A percentile compares a stretch with the other conserved stretches of the same genome.
Evolutionary conservation across 805 yeast species (phyloP).

Genomic region (Lipomyces yamadae): DNA sequence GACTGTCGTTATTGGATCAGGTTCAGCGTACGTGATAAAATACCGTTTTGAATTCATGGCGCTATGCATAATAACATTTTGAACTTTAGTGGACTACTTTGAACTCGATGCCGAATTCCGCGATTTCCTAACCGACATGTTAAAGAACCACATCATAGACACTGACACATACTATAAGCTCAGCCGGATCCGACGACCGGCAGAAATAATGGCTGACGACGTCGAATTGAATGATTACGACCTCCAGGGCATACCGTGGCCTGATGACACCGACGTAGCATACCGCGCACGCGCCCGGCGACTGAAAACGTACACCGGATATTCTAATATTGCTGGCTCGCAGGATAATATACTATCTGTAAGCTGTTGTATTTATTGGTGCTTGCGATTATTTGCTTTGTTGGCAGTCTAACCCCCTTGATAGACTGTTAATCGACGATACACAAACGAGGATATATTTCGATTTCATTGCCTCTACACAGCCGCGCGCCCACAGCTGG

Average conservation of each 20-base stretch:
- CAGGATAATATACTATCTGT: slow-evolving; percentile 25
- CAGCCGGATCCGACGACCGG: slow-evolving; percentile 12
- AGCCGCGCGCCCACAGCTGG: slow-evolving; percentile 53
- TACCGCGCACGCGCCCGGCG: slow-evolving; percentile 33
- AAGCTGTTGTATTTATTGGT: not conserved
- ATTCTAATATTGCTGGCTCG: slow-evolving; percentile 26
- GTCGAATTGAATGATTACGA: slow-evolving; percentile 1
- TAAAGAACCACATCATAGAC: slow-evolving; percentile 15
- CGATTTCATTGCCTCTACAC: slow-evolving; percentile 24
- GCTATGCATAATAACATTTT: not conserved
- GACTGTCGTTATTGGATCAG: slow-evolving; percentile 14
- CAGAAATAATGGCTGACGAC: slow-evolving; percentile 7
- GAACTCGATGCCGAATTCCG: slow-evolving; percentile 31
- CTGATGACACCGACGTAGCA: slow-evolving; percentile 7
- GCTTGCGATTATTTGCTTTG: not conserved
- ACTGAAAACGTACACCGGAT: slow-evolving; percentile 26
- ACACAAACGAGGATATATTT: slow-evolving; percentile 26
- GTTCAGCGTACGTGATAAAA: slow-evolving; percentile 1
- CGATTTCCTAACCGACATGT: slow-evolving; percentile 24
- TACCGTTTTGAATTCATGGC: not conserved
- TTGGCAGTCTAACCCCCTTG: not conserved
- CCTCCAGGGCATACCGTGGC: slow-evolving; percentile 29
- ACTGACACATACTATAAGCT: slow-evolving; percentile 11
- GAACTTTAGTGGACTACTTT: slow-evolving; percentile 10
- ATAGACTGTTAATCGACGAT: slow-evolving; percentile 18